These are phyloP conservation scores for Cardamine resedifolia DNA, from an alignment of 345 rosid species.

Conservation along the genomic window DNA sequence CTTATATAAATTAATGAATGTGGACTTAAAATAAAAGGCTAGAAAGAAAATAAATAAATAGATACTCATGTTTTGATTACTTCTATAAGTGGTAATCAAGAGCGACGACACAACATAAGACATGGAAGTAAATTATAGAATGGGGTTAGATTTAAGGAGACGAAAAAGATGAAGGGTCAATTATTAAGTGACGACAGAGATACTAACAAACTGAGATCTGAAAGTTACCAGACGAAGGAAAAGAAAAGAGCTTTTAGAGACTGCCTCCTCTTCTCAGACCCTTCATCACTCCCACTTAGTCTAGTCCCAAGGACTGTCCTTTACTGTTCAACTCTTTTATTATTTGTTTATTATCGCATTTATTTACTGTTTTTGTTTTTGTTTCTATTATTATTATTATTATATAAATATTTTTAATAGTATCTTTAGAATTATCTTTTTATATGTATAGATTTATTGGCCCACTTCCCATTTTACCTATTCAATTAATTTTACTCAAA, in stretches of 20 bases:
- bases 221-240: conserved; percentile 41
- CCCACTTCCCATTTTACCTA: conserved; percentile 1
- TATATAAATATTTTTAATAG: background rate
- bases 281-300: conserved; percentile 40
- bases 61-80: conserved; percentile 1
- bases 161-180: conserved; percentile 35
- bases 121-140: conserved; percentile 30
- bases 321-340: conserved; percentile 27
- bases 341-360: background rate
- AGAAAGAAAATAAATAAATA: background rate
- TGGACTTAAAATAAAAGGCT: background rate
- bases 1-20: background rate
- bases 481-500: background rate
- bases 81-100: conserved; percentile 37
- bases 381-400: background rate
- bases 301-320: conserved; percentile 44
- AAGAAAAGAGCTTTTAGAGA: conserved; percentile 39
- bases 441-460: background rate
- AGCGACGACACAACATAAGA: conserved; percentile 21
- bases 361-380: background rate
- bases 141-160: conserved; percentile 38
- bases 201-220: conserved; percentile 39
- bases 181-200: conserved; percentile 37
- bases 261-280: conserved; percentile 39
- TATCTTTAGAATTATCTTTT: background rate